These are phyloP conservation scores for Neurospora sp. DNA, from an alignment of 495 filamentous ascomycete genomes.

Conservation along the genomic window DNA sequence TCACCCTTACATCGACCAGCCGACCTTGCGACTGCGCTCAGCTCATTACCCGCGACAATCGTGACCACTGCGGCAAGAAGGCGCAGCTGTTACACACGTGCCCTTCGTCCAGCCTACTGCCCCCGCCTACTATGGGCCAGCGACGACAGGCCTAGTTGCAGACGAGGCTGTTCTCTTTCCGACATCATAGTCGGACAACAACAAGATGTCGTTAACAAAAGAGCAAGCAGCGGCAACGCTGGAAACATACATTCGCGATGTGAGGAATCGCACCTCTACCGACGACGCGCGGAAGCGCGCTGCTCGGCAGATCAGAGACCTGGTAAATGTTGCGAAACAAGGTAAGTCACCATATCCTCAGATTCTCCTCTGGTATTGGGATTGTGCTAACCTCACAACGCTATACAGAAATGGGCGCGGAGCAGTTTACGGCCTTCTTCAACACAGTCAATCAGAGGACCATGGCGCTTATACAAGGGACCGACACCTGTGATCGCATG, in stretches of 20 bases:
- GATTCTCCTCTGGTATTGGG: too few relatives aligned
- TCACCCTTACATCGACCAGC: not conserved
- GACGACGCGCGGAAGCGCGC: slow-evolving; percentile 33
- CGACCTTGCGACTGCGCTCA: not conserved
- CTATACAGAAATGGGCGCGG: slow-evolving; percentile 57
- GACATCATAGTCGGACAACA: not conserved
- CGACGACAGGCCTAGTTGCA: slow-evolving; percentile 13
- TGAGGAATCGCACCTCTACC: slow-evolving; percentile 16
- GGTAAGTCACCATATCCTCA: slow-evolving; percentile 12
- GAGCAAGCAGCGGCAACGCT: slow-evolving; percentile 21
- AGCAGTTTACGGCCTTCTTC: slow-evolving; percentile 71
- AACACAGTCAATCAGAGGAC: slow-evolving; percentile 67
- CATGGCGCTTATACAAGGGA: slow-evolving; percentile 65
- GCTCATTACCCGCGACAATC: not conserved
- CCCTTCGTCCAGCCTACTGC: not conserved
- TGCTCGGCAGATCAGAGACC: slow-evolving; percentile 30
- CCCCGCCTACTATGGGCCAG: slow-evolving; percentile 21
- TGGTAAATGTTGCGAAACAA: slow-evolving; percentile 29
- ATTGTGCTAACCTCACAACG: not conserved
- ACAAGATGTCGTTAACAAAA: slow-evolving; percentile 21
- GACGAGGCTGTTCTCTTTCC: slow-evolving; percentile 12
- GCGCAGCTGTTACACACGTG: not conserved
- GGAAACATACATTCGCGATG: slow-evolving; percentile 24
- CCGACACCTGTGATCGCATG: slow-evolving; percentile 76
- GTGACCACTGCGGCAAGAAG: not conserved